Conservation (phyloP, 202 grass and related monocot genomes). For the Schoenoplectus triqueter region DNA sequence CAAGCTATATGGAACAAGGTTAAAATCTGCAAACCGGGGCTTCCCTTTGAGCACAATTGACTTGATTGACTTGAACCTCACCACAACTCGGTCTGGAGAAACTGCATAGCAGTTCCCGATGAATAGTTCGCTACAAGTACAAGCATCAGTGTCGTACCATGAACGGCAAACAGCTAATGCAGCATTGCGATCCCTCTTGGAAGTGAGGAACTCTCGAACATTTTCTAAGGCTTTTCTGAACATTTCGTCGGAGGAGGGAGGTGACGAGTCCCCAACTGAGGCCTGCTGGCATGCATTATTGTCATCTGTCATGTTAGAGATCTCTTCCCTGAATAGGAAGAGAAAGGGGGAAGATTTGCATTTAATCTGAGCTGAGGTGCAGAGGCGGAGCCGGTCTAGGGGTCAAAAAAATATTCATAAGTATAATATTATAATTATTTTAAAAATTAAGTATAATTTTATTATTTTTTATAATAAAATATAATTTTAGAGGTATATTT, state of each 20-base stretch:
- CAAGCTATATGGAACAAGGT: constrained; percentile 42
- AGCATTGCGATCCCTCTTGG: constrained; percentile 38
- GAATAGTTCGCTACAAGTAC: constrained; percentile 40
- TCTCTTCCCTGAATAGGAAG: constrained; percentile 48
- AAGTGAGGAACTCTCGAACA: constrained; percentile 42
- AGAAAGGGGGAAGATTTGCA: constrained; percentile 16
- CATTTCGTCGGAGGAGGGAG: constrained; percentile 31
- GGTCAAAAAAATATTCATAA: too few species aligned
- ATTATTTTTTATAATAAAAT: too few species aligned
- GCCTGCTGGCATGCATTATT: constrained; percentile 24
- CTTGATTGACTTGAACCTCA: constrained; percentile 39
- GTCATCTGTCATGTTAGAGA: constrained; percentile 66
- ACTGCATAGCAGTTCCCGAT: constrained; percentile 50
- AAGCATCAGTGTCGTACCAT: constrained; percentile 45
- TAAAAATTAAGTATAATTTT: too few species aligned
- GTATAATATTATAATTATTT: too few species aligned
- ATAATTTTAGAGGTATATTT: too few species aligned
- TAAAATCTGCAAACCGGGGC: constrained; percentile 50
- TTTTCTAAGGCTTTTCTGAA: constrained; percentile 49
- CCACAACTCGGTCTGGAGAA: constrained; percentile 29
- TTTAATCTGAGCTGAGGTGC: constrained; percentile 18
- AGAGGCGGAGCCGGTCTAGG: too few species aligned
- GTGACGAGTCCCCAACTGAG: neutral
- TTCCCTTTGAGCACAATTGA: constrained; percentile 50
- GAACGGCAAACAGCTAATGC: constrained; percentile 40